Evolutionary conservation across 345 rosid genomes (phyloP).

Genomic region (Linum usitatissimum): DNA sequence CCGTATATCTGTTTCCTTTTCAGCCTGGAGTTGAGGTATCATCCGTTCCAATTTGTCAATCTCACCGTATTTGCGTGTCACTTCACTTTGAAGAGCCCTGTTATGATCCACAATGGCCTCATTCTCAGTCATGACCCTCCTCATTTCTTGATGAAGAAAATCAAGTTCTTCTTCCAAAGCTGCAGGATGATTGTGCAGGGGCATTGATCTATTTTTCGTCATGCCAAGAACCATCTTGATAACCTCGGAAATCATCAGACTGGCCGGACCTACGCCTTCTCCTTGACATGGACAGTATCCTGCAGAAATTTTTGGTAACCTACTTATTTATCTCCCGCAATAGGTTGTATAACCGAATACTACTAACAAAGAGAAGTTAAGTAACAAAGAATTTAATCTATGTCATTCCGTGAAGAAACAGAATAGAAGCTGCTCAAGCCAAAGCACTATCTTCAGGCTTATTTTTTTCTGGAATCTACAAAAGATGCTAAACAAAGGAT

Average conservation of each 20-base stretch:
- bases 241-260: slow-evolving; percentile 13
- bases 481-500: neutral
- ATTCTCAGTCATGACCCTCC: slow-evolving; percentile 16
- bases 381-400: too few relatives aligned
- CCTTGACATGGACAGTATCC: slow-evolving; percentile 19
- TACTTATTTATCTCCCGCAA: neutral
- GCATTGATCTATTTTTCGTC: slow-evolving; percentile 9
- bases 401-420: neutral
- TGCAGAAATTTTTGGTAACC: slow-evolving; percentile 5
- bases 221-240: slow-evolving; percentile 11
- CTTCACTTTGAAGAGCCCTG: slow-evolving; percentile 18
- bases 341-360: neutral
- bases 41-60: slow-evolving; percentile 15
- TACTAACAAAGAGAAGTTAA: neutral
- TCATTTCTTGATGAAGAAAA: slow-evolving; percentile 17
- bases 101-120: slow-evolving; percentile 16
- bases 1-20: slow-evolving; percentile 16
- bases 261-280: slow-evolving; percentile 12
- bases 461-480: too few relatives aligned
- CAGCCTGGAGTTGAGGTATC: slow-evolving; percentile 16
- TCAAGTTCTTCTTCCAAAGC: slow-evolving; percentile 20
- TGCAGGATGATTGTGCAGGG: slow-evolving; percentile 13
- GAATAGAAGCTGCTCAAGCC: neutral
- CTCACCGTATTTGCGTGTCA: slow-evolving; percentile 19
- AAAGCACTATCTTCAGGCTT: neutral